Evolutionary conservation across 495 filamentous ascomycete genomes (phyloP).

Genomic region (Penicillium salamii): DNA sequence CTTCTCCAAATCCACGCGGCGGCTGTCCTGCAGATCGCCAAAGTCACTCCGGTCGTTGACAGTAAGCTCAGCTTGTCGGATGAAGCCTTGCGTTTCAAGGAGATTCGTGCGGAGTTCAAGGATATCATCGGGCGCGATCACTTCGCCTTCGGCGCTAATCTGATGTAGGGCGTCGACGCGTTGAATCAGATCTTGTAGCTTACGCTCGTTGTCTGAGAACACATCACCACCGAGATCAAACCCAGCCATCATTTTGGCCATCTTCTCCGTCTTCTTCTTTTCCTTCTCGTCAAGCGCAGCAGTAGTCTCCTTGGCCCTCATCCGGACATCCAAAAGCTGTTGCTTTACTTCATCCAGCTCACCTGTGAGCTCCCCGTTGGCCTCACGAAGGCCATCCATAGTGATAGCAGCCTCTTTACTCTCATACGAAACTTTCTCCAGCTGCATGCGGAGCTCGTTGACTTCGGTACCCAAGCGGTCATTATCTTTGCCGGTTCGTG

Average conservation of each 20-base stretch:
- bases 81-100: conserved; percentile 84
- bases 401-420: conserved; percentile 95
- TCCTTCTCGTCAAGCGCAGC: conserved; percentile 92
- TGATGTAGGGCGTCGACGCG: conserved; percentile 77
- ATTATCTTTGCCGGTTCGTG: conserved; percentile 78
- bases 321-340: conserved; percentile 89
- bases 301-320: conserved; percentile 89
- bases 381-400: conserved; percentile 95
- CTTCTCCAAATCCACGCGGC: conserved; percentile 69
- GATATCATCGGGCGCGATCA: conserved; percentile 77
- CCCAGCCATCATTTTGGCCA: conserved; percentile 99
- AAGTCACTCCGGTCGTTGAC: conserved; percentile 64
- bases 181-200: conserved; percentile 75
- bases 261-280: conserved; percentile 95
- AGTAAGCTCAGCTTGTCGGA: conserved; percentile 87
- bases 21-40: conserved; percentile 59
- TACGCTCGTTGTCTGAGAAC: conserved; percentile 86
- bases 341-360: conserved; percentile 97
- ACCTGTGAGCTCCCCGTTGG: conserved; percentile 83
- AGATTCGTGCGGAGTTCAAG: conserved; percentile 71
- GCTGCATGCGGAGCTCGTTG: conserved; percentile 91
- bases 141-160: conserved; percentile 70
- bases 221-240: conserved; percentile 89
- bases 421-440: conserved; percentile 93
- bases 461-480: conserved; percentile 79